Conservation (phyloP, 2,329 filamentous ascomycete species). For the Fusarium sp. region DNA sequence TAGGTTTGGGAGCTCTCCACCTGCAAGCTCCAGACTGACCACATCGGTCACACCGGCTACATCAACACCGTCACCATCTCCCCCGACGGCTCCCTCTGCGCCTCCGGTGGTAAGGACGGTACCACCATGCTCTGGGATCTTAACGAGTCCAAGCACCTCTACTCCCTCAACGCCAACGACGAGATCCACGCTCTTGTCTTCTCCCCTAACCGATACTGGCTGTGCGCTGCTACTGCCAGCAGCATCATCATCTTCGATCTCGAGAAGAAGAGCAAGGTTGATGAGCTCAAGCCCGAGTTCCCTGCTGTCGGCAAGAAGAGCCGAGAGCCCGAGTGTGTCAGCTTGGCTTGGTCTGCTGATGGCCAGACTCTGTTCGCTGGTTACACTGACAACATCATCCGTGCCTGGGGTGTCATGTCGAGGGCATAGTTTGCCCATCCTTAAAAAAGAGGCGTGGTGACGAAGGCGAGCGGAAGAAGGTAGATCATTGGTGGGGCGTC, state of each 20-base stretch:
- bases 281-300: slow-evolving; percentile 99
- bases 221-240: slow-evolving; percentile 96
- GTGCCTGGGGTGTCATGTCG: slow-evolving; percentile 97
- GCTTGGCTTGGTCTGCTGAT: slow-evolving; percentile 96
- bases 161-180: slow-evolving; percentile 98
- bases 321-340: slow-evolving; percentile 98
- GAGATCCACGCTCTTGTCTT: slow-evolving; percentile 99
- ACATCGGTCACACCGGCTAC: slow-evolving; percentile 99
- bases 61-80: slow-evolving; percentile 99
- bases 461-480: slow-evolving; percentile 49
- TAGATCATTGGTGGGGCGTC: slow-evolving; percentile 60
- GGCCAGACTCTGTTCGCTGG: slow-evolving; percentile 99
- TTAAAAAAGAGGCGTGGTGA: slow-evolving; percentile 45
- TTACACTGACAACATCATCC: slow-evolving; percentile 99
- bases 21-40: slow-evolving; percentile 99
- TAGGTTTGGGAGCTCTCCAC: slow-evolving; percentile 99
- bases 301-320: slow-evolving; percentile 98
- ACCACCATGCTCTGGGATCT: slow-evolving; percentile 99
- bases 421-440: slow-evolving; percentile 71
- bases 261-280: slow-evolving; percentile 99
- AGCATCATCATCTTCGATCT: slow-evolving; percentile 99
- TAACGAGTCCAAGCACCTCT: slow-evolving; percentile 99
- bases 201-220: slow-evolving; percentile 99
- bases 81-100: slow-evolving; percentile 98
- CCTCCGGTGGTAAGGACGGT: slow-evolving; percentile 99